Evolutionary conservation across 768 basidiomycete genomes (phyloP).

Genomic region (Xerocomellus amylosporus): DNA sequence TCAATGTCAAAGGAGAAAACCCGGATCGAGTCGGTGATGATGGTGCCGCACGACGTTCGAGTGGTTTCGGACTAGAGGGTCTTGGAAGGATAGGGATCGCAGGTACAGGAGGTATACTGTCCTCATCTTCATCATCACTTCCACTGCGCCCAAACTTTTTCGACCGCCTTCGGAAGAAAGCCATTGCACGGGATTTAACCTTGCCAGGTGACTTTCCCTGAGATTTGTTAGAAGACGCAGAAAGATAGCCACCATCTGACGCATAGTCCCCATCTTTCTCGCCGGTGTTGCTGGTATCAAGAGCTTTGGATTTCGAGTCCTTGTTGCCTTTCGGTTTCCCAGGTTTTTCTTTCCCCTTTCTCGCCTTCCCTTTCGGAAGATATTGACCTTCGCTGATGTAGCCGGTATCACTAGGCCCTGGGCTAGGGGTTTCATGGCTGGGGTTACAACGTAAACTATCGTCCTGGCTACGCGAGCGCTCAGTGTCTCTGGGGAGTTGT

Average conservation of each 20-base stretch:
- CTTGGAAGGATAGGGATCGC: slow-evolving; percentile 26
- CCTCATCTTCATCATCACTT: slow-evolving; percentile 34
- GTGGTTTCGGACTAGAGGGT: slow-evolving; percentile 30
- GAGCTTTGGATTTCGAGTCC: slow-evolving; percentile 13
- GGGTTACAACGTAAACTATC: slow-evolving; percentile 11
- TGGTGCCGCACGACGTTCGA: slow-evolving; percentile 24
- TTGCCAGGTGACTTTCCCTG: slow-evolving; percentile 28
- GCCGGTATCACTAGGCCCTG: slow-evolving; percentile 19
- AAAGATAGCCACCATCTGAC: slow-evolving; percentile 33
- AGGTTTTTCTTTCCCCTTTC: slow-evolving; percentile 21
- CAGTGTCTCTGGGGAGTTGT: slow-evolving; percentile 8
- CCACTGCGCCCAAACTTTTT: slow-evolving; percentile 21
- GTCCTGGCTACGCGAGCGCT: slow-evolving; percentile 24
- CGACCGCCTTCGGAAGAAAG: slow-evolving; percentile 32
- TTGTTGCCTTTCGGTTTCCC: slow-evolving; percentile 20
- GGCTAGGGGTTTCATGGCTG: slow-evolving; percentile 15
- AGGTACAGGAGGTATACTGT: slow-evolving; percentile 31
- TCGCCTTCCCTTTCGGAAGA: slow-evolving; percentile 23
- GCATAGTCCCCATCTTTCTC: slow-evolving; percentile 24
- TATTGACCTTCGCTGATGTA: slow-evolving; percentile 34
- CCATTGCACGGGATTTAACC: slow-evolving; percentile 32
- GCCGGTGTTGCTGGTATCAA: slow-evolving; percentile 14
- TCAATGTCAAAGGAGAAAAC: slow-evolving; percentile 28
- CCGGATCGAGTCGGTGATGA: slow-evolving; percentile 30
- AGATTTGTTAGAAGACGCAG: slow-evolving; percentile 35